phyloP scores from a whole-genome alignment of 345 rosid species.

The Salix suchowensis region DNA sequence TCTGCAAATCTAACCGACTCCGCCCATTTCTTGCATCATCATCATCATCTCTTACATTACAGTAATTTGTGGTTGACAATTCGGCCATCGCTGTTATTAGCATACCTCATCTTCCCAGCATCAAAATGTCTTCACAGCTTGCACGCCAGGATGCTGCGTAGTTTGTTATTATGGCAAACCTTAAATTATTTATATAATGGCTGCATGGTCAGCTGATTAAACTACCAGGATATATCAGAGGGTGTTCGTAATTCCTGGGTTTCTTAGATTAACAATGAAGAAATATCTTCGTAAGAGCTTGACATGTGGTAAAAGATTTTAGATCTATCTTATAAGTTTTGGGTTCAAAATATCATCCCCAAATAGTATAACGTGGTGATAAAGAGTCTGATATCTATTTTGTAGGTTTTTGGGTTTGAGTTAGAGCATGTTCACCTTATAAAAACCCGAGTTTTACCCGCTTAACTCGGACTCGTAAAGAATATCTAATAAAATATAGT shows the following conservation, averaged over 20 bases:
- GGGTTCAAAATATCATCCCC: no score
- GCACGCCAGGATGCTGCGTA: background rate
- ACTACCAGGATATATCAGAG: background rate
- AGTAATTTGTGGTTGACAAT: background rate
- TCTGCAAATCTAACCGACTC: background rate
- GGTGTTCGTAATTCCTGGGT: background rate
- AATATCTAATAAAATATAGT: no score
- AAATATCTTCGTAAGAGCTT: no score
- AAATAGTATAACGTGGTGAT: no score
- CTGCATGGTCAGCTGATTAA: background rate
- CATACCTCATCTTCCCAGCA: background rate
- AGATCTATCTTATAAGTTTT: no score
- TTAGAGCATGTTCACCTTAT: fast-evolving
- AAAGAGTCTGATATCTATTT: no score
- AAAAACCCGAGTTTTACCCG: no score
- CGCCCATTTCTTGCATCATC: background rate
- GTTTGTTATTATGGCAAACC: background rate
- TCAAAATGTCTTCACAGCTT: background rate
- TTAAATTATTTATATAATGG: no score
- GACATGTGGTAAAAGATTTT: no score
- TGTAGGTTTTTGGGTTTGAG: fast-evolving
- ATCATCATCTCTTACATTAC: background rate
- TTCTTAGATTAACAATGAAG: no score
- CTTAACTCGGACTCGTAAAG: no score
- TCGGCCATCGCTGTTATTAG: background rate